Evolutionary conservation across 2,329 filamentous ascomycete genomes (phyloP).

Genomic region (Bertia moriformis): DNA sequence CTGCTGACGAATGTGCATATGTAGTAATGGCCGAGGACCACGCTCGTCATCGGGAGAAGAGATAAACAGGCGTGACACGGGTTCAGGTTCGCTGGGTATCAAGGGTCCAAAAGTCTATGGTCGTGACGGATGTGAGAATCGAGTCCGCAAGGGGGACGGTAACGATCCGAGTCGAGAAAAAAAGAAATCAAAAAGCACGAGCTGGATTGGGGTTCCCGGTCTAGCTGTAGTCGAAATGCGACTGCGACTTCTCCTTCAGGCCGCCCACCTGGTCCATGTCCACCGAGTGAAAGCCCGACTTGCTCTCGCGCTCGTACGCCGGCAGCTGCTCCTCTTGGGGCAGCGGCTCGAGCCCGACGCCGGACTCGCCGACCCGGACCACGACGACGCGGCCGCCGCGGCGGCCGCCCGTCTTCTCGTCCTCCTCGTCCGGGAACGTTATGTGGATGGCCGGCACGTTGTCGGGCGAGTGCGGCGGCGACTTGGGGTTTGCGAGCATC

Average conservation of each 20-base stretch:
- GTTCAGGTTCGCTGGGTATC: too few relatives aligned
- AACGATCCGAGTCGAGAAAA: too few relatives aligned
- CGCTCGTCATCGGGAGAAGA: too few relatives aligned
- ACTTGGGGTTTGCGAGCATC: slow-evolving; percentile 62
- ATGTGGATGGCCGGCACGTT: slow-evolving; percentile 91
- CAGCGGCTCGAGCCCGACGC: slow-evolving; percentile 77
- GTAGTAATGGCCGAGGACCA: too few relatives aligned
- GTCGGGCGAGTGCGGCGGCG: slow-evolving; percentile 64
- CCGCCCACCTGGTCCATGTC: slow-evolving; percentile 92
- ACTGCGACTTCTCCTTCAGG: slow-evolving; percentile 75
- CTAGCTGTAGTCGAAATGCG: not conserved
- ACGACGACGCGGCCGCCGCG: slow-evolving; percentile 81
- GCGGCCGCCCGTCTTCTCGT: slow-evolving; percentile 65
- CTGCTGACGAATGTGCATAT: too few relatives aligned
- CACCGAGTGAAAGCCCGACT: slow-evolving; percentile 74
- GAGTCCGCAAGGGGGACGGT: too few relatives aligned
- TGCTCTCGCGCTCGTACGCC: slow-evolving; percentile 72
- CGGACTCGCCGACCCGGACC: slow-evolving; percentile 76
- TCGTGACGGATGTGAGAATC: too few relatives aligned
- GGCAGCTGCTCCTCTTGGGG: slow-evolving; percentile 64
- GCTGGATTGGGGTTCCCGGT: not conserved
- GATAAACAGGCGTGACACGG: too few relatives aligned
- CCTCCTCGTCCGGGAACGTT: slow-evolving; percentile 91
- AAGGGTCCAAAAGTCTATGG: too few relatives aligned
- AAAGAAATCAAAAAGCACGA: too few relatives aligned